Percentiles rank a stretch among this genome's conserved stretches.
Conservation (phyloP, 2,329 filamentous ascomycete species). For the Sclerotinia nivalis region DNA sequence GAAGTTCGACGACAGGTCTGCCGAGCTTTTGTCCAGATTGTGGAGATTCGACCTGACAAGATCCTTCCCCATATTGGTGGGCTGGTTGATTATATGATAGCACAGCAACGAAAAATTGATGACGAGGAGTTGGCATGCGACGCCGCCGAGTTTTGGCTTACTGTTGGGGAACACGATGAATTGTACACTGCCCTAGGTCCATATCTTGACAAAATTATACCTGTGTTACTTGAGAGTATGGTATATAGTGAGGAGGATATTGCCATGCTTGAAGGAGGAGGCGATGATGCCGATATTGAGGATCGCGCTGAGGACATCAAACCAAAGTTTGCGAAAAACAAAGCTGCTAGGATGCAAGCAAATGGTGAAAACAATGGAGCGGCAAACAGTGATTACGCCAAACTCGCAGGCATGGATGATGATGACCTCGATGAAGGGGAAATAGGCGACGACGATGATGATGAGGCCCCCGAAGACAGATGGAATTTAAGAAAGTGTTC, state of each 20-base stretch:
- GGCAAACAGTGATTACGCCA: conserved; percentile 56
- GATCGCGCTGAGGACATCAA: conserved; percentile 90
- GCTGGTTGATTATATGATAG: conserved; percentile 88
- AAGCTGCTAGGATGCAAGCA: conserved; percentile 46
- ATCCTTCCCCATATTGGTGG: conserved; percentile 84
- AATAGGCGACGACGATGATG: conserved; percentile 76
- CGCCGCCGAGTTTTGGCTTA: conserved; percentile 96
- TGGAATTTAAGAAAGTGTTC: conserved; percentile 98
- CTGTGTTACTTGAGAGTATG: conserved; percentile 91
- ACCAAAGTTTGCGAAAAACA: conserved; percentile 81
- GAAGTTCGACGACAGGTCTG: conserved; percentile 93
- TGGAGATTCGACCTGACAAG: conserved; percentile 87
- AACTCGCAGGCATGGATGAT: conserved; percentile 51
- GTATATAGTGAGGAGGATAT: conserved; percentile 95
- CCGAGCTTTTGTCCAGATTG: conserved; percentile 86
- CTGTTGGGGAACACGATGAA: conserved; percentile 82
- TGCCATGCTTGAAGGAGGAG: conserved; percentile 76
- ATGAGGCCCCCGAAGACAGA: conserved; percentile 80
- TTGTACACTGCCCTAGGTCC: conserved; percentile 76
- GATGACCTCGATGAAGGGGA: conserved; percentile 87
- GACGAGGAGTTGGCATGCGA: conserved; percentile 91
- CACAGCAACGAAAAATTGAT: conserved; percentile 77
- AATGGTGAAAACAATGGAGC: conserved; percentile 52
- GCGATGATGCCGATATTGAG: conserved; percentile 87
- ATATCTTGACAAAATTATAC: conserved; percentile 81